A percentile compares a stretch with the other conserved stretches of the same genome.
These are phyloP conservation scores for Coniochaeta sp. DNA, from an alignment of 2,329 filamentous ascomycete genomes.

Conservation along the genomic window DNA sequence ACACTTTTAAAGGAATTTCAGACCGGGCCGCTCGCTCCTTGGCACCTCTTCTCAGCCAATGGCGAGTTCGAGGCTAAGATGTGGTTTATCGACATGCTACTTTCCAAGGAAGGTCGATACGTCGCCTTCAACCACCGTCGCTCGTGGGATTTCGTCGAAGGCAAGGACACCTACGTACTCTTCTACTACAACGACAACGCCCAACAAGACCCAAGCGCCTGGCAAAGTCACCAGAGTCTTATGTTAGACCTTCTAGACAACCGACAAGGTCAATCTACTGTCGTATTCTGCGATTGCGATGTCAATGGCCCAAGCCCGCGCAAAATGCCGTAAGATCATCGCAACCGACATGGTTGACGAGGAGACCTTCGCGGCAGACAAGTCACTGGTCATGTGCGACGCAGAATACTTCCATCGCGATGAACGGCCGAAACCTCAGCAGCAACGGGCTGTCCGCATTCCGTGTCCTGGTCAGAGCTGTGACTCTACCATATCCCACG, in stretches of 20 bases:
- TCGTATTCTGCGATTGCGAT: not conserved
- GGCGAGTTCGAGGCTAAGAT: not conserved
- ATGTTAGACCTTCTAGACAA: not conserved
- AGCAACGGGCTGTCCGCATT: not conserved
- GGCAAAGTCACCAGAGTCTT: not conserved
- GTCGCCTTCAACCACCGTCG: not conserved
- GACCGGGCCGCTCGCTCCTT: not conserved
- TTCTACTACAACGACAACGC: not conserved
- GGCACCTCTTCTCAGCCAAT: not conserved
- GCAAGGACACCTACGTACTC: not conserved
- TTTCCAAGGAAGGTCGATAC: not conserved
- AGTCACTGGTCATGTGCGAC: not conserved
- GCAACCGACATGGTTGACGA: not conserved
- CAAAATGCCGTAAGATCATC: not conserved
- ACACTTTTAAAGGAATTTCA: not conserved
- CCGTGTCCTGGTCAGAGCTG: not conserved
- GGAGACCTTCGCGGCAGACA: not conserved
- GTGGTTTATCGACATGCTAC: not conserved
- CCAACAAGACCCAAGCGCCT: not conserved
- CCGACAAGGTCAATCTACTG: not conserved
- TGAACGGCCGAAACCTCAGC: not conserved
- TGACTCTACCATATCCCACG: not conserved
- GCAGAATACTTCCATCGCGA: not conserved
- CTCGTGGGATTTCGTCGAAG: not conserved
- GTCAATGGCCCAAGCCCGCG: not conserved